A percentile compares a stretch with the other conserved stretches of the same genome.
phyloP scores from a whole-genome alignment of 2,329 filamentous ascomycete genomes.

The Fusarium heterosporum region DNA sequence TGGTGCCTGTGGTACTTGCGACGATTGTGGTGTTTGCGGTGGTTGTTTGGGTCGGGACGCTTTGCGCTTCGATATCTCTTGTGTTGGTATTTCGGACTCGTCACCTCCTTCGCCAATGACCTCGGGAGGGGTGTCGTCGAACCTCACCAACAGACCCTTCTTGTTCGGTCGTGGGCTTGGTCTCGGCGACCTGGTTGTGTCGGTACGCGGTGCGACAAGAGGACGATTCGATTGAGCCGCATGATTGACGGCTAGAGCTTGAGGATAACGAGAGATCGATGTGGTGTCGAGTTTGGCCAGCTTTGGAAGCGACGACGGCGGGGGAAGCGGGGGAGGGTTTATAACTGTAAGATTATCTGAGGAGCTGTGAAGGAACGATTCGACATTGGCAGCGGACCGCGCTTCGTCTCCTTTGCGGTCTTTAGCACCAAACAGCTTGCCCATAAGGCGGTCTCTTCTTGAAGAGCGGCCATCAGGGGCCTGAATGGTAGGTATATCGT shows the following conservation, averaged over 20 bases:
- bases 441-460: slow-evolving; percentile 69
- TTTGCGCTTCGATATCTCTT: slow-evolving; percentile 75
- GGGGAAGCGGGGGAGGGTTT: slow-evolving; percentile 61
- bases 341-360: slow-evolving; percentile 66
- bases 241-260: slow-evolving; percentile 61
- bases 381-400: slow-evolving; percentile 60
- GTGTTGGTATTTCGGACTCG: slow-evolving; percentile 78
- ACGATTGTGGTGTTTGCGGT: not conserved
- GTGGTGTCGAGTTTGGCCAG: slow-evolving; percentile 68
- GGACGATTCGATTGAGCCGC: slow-evolving; percentile 59
- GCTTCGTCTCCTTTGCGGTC: slow-evolving; percentile 54
- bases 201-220: slow-evolving; percentile 54
- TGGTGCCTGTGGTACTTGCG: not conserved
- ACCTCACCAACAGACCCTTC: slow-evolving; percentile 80
- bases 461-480: slow-evolving; percentile 57
- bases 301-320: slow-evolving; percentile 58
- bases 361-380: slow-evolving; percentile 69
- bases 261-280: slow-evolving; percentile 66
- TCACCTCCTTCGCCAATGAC: slow-evolving; percentile 94
- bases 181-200: slow-evolving; percentile 58
- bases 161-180: slow-evolving; percentile 62
- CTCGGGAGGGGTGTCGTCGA: slow-evolving; percentile 77
- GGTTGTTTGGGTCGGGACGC: slow-evolving; percentile 49
- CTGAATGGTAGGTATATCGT: slow-evolving; percentile 55
- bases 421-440: slow-evolving; percentile 68